phyloP scores from a whole-genome alignment of 371 early-diverging fungal species.

The Mucor racemosus region DNA sequence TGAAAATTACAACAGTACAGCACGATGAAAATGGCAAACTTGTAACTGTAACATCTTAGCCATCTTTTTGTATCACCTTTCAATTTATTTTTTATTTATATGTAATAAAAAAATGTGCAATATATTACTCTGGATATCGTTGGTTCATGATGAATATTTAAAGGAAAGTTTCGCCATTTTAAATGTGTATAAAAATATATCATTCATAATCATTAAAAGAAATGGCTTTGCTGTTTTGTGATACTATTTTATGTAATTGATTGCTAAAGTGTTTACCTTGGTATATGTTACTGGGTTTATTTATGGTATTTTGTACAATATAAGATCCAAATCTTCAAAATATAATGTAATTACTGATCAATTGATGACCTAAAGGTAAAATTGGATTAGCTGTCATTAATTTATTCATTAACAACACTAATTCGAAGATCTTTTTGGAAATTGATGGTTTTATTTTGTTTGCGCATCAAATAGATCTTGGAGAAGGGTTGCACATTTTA shows the following conservation, averaged over 20 bases:
- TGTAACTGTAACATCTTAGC: background rate
- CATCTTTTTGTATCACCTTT: conserved; percentile 17
- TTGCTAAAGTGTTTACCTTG: background rate
- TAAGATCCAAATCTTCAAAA: too few species aligned
- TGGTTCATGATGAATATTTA: background rate
- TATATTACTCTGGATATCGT: background rate
- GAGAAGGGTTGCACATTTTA: background rate
- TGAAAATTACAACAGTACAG: conserved; percentile 36
- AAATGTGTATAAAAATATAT: background rate
- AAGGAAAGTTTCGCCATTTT: background rate
- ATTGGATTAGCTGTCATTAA: background rate
- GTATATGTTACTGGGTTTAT: background rate
- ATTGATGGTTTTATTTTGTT: background rate
- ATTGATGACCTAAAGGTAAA: background rate
- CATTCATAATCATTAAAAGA: background rate
- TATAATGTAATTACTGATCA: background rate
- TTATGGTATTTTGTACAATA: too few species aligned
- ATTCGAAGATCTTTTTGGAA: background rate
- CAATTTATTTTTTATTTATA: conserved; percentile 10
- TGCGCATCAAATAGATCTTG: background rate
- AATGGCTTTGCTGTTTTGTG: background rate
- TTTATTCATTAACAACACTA: background rate
- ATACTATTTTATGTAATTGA: background rate
- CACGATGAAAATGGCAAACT: background rate
- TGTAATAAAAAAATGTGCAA: conserved; percentile 3